These are phyloP conservation scores for Beta vulgaris DNA, from an alignment of 148 eudicot genomes.

Conservation along the genomic window DNA sequence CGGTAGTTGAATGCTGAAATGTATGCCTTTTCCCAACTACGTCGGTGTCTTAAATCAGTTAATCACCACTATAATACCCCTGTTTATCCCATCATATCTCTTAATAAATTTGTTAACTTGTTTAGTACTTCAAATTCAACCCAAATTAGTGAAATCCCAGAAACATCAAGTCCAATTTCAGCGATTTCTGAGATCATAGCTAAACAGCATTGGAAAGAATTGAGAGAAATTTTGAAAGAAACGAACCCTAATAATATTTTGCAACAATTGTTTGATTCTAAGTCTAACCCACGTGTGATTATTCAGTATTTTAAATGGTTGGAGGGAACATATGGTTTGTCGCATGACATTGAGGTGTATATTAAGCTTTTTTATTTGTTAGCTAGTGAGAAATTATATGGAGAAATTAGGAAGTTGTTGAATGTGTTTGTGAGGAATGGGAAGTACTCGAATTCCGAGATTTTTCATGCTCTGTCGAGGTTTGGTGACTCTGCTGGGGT, in stretches of 20 bases:
- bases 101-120: background rate
- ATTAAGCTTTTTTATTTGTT: slow-evolving; percentile 40
- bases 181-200: slow-evolving; percentile 34
- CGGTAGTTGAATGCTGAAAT: background rate
- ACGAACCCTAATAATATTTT: slow-evolving; percentile 28
- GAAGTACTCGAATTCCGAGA: slow-evolving; percentile 35
- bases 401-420: slow-evolving; percentile 51
- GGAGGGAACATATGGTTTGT: slow-evolving; percentile 32
- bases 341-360: slow-evolving; percentile 39
- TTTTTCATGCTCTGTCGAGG: slow-evolving; percentile 44
- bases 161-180: slow-evolving; percentile 19
- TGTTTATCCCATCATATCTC: background rate
- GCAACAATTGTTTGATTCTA: slow-evolving; percentile 31
- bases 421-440: slow-evolving; percentile 40
- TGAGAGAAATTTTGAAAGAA: slow-evolving; percentile 25
- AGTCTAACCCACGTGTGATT: slow-evolving; percentile 31
- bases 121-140: slow-evolving; percentile 19
- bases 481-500: slow-evolving; percentile 32
- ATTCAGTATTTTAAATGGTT: slow-evolving; percentile 50
- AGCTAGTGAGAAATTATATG: slow-evolving; percentile 37
- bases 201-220: slow-evolving; percentile 28
- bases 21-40: slow-evolving; percentile 6
- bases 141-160: slow-evolving; percentile 15
- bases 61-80: slow-evolving; percentile 1
- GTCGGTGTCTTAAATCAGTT: slow-evolving; percentile 4